A percentile compares a stretch with the other conserved stretches of the same genome.
Conservation (phyloP, 352 stramenopile genomes). For the Phytopythium kandeliae region DNA sequence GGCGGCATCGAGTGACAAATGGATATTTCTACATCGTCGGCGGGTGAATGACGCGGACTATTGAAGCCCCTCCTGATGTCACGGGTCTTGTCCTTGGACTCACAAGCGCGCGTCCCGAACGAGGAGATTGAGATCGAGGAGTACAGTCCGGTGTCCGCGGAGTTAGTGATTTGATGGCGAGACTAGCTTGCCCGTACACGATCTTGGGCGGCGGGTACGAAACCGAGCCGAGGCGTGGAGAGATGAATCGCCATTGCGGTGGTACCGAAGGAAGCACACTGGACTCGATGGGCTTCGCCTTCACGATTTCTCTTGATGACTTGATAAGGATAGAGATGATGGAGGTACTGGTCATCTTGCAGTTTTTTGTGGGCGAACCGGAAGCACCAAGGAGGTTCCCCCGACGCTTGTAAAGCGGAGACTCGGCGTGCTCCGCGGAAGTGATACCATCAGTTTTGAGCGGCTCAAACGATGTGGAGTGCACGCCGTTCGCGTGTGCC, state of each 20-base stretch:
- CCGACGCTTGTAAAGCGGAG: slow-evolving; percentile 40
- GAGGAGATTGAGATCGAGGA: neutral
- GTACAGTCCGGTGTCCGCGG: neutral
- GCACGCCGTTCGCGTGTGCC: slow-evolving; percentile 23
- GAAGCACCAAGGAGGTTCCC: slow-evolving; percentile 34
- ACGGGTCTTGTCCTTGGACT: slow-evolving; percentile 17
- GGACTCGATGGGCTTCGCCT: neutral
- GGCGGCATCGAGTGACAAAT: neutral
- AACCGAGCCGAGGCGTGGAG: neutral
- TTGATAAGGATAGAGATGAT: slow-evolving; percentile 54
- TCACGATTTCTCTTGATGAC: slow-evolving; percentile 33
- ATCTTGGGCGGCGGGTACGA: neutral
- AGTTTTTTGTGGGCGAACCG: slow-evolving; percentile 37
- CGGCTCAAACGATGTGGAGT: slow-evolving; percentile 42
- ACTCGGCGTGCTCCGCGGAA: slow-evolving; percentile 10
- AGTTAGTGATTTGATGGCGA: slow-evolving; percentile 10
- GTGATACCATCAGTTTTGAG: slow-evolving; percentile 40
- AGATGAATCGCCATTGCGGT: neutral
- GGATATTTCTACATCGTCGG: slow-evolving; percentile 9
- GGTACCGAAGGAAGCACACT: neutral
- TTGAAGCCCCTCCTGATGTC: slow-evolving; percentile 31
- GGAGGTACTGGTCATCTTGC: slow-evolving; percentile 59
- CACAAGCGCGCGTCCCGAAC: neutral
- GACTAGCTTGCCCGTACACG: neutral
- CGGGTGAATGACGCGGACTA: slow-evolving; percentile 37